phyloP scores from a whole-genome alignment of 78 protist species.

The Dictyostelium firmibasis region DNA sequence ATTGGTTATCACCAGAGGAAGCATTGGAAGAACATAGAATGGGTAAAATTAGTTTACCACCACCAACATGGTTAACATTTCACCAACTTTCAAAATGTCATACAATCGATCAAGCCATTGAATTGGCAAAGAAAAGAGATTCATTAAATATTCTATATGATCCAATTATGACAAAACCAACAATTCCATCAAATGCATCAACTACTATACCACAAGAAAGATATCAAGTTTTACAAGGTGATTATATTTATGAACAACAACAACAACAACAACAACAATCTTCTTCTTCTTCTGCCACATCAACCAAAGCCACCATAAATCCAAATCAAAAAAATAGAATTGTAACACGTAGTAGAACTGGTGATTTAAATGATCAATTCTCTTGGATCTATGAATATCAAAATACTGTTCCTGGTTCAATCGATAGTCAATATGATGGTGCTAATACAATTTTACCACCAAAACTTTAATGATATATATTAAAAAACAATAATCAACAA shows the following conservation, averaged over 20 bases:
- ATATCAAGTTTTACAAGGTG: background rate
- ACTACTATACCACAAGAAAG: background rate
- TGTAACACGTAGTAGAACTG: background rate
- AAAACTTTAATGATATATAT: background rate
- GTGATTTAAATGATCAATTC: background rate
- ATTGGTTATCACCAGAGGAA: slow-evolving; percentile 70
- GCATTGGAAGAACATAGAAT: slow-evolving; percentile 29
- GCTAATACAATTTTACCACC: background rate
- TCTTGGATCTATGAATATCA: slow-evolving; percentile 14
- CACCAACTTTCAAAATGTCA: slow-evolving; percentile 35
- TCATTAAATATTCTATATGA: background rate
- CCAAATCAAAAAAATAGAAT: background rate
- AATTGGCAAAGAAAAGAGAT: background rate
- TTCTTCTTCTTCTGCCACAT: no score
- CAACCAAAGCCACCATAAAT: background rate
- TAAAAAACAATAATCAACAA: background rate
- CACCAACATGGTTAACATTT: slow-evolving; percentile 63
- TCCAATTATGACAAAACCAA: slow-evolving; percentile 12
- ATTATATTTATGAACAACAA: background rate
- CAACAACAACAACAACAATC: background rate
- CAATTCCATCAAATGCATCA: background rate
- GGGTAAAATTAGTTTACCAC: slow-evolving; percentile 46
- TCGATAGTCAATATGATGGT: background rate
- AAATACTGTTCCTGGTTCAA: background rate
- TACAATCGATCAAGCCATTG: background rate